A percentile compares a stretch with the other conserved stretches of the same genome.
These are phyloP conservation scores for Calonectria pteridis DNA, from an alignment of 2,329 filamentous ascomycete genomes.

Conservation along the genomic window DNA sequence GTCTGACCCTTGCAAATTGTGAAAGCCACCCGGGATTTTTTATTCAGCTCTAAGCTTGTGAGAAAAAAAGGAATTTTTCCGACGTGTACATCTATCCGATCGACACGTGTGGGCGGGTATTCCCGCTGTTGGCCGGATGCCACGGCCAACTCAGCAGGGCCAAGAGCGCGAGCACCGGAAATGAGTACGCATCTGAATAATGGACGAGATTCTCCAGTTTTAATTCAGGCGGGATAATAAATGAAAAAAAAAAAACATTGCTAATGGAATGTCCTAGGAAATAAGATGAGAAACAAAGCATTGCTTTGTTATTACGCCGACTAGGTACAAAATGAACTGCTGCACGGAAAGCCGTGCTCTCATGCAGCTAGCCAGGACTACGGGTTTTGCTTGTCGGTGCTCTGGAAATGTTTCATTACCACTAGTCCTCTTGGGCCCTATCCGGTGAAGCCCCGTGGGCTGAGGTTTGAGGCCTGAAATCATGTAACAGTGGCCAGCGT, in stretches of 20 bases:
- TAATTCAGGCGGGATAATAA: background rate
- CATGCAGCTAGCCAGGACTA: background rate
- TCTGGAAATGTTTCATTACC: background rate
- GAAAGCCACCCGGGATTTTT: background rate
- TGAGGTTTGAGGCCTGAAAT: background rate
- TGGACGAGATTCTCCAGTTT: background rate
- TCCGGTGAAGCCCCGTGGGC: background rate
- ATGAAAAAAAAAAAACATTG: background rate
- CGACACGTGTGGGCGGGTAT: background rate
- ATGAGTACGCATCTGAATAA: background rate
- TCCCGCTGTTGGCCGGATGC: background rate
- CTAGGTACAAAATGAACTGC: background rate
- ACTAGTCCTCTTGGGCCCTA: background rate
- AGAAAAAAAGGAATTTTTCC: background rate
- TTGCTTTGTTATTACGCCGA: background rate
- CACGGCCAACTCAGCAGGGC: background rate
- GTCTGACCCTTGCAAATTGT: background rate
- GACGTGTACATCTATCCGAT: background rate
- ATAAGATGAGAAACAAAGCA: background rate
- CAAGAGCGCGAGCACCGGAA: background rate
- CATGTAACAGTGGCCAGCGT: background rate
- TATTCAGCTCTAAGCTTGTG: background rate
- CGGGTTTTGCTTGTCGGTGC: background rate
- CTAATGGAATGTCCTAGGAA: background rate
- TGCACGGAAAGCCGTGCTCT: background rate